Evolutionary conservation across 495 filamentous ascomycete species (phyloP).

Genomic region (Neurospora africana): DNA sequence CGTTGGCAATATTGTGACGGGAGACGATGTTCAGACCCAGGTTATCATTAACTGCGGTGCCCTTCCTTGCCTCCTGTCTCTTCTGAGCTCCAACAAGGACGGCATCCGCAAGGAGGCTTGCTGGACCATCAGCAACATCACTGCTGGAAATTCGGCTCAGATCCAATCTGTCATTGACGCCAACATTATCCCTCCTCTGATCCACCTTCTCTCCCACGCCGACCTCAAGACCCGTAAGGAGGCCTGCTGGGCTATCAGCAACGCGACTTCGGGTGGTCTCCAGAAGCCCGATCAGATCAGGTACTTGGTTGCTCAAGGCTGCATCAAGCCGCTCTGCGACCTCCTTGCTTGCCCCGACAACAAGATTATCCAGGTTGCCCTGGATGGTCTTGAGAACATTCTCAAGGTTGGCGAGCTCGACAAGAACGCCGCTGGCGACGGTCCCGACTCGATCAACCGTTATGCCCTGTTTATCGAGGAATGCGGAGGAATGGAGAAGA

Average conservation of each 20-base stretch:
- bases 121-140: constrained; percentile 99
- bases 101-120: constrained; percentile 99
- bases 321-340: constrained; percentile 96
- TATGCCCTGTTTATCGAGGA: constrained; percentile 99
- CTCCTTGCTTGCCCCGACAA: constrained; percentile 96
- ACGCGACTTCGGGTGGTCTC: constrained; percentile 93
- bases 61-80: constrained; percentile 78
- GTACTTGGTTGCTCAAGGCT: constrained; percentile 84
- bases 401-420: constrained; percentile 99
- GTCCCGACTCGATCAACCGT: constrained; percentile 77
- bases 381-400: constrained; percentile 98
- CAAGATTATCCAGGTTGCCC: constrained; percentile 99
- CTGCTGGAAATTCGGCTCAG: constrained; percentile 93
- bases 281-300: constrained; percentile 98
- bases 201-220: constrained; percentile 89
- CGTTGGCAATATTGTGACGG: constrained; percentile 98
- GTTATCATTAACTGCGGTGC: constrained; percentile 99
- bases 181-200: constrained; percentile 90
- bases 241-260: constrained; percentile 99
- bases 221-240: constrained; percentile 99
- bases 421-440: constrained; percentile 71
- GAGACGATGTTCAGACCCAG: constrained; percentile 97
- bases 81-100: constrained; percentile 93
- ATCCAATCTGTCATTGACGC: constrained; percentile 97
- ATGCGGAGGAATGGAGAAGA: constrained; percentile 98